These are phyloP conservation scores for Debaryomyces sp. DNA, from an alignment of 1,139 yeast species.

Conservation along the genomic window DNA sequence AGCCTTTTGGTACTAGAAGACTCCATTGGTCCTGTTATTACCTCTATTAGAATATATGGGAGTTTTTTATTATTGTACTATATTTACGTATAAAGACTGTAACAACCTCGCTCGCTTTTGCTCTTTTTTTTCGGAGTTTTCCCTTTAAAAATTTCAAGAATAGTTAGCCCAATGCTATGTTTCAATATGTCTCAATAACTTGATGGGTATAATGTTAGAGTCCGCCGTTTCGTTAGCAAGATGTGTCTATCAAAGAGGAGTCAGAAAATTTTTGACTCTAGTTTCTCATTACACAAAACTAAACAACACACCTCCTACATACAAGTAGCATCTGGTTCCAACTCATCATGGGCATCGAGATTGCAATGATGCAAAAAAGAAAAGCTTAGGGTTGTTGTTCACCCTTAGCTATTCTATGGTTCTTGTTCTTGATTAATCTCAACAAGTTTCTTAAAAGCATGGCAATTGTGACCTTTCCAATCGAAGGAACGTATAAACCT, in stretches of 20 bases:
- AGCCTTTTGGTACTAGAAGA: slow-evolving; percentile 16
- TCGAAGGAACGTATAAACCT: slow-evolving; percentile 89
- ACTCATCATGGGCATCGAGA: background rate
- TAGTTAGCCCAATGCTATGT: background rate
- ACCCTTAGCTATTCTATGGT: slow-evolving; percentile 21
- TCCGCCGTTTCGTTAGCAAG: background rate
- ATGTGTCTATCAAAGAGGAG: background rate
- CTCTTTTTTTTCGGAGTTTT: background rate
- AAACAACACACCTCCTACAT: background rate
- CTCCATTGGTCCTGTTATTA: slow-evolving; percentile 5
- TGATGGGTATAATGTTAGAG: background rate
- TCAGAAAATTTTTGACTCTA: slow-evolving; percentile 7
- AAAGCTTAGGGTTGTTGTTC: background rate
- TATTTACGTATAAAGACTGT: slow-evolving; percentile 6
- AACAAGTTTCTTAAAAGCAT: slow-evolving; percentile 89
- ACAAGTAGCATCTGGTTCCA: background rate
- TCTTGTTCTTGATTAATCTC: slow-evolving; percentile 71
- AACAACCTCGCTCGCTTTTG: background rate
- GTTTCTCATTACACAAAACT: slow-evolving; percentile 3
- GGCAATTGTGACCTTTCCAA: slow-evolving; percentile 94
- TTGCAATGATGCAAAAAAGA: background rate
- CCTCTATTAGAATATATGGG: background rate
- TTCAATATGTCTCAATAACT: slow-evolving; percentile 1
- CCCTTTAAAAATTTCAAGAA: background rate
- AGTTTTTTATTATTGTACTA: background rate